Evolutionary conservation across 257 asterid species (phyloP), one percentile per base, ranked within the genome.

Genomic region (Rauvolfia tetraphylla): DNA sequence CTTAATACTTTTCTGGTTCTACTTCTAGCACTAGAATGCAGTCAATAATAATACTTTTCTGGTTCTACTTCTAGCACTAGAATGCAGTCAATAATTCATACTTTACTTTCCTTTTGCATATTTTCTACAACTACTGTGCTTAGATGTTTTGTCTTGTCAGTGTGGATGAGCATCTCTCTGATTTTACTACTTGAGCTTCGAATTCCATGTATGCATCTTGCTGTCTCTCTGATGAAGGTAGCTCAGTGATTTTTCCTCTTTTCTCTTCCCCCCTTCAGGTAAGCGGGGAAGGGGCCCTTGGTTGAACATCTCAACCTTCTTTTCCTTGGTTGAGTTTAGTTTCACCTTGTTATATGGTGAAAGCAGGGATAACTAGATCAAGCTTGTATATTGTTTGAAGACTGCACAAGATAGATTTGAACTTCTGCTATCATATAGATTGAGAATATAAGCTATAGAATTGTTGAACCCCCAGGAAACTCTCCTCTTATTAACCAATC

Each of bases 201-300:
- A 36, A 33, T 53, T 44, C 67, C 63, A 34, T 29, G 13, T 41
- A 27, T 34, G 9, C 31, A 27, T 71, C 7, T 41, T 1, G 15
- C 49, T 42, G 33, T 33, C 31, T 53, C 7, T 68, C 39, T 71
- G 20, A 12, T 14, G 41, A 5, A 27, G 68, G 31, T 62, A 14
- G 12, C 18, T 3, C 0, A 41, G 39, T 51, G 57, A 51, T 51
- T 51, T 23, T 51, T 51, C 23, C 23, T 51, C 23, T 51, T 0
- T 12, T 11, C 69, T 27, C 22, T 27, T n/a, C 68, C 74, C 10
- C 10, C 39, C 41, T 8, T 46, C 6, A 42, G 59, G 36, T 41
- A 23, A 12, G 56, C 11, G 66, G 68, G 65, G 46, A 34, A 42
- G 49, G 57, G 29, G 33, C 6, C 31, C 72, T 75, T 75, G 78